Conservation (phyloP, 1,139 yeast species). For the Suhomyces yuchorum region DNA sequence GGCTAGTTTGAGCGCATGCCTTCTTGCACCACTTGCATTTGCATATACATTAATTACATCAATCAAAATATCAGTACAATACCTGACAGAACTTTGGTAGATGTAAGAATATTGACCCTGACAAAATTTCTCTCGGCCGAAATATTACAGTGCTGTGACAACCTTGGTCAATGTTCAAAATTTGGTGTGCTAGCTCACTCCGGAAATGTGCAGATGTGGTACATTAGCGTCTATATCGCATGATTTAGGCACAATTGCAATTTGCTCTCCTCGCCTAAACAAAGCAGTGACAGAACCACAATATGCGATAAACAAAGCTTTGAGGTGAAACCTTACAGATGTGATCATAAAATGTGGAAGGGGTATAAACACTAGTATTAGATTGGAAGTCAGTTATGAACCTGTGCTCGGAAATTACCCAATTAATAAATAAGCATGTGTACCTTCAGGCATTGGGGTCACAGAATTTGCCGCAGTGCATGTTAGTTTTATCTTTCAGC, state of each 20-base stretch:
- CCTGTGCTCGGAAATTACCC: conserved; percentile 2
- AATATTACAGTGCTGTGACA: neutral
- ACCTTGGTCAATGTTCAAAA: neutral
- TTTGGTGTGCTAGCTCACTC: neutral
- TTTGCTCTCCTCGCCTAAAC: neutral
- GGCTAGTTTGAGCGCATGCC: conserved; percentile 2
- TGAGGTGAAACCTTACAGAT: conserved; percentile 2
- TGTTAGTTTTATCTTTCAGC: neutral
- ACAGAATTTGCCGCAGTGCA: conserved; percentile 4
- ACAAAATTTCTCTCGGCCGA: neutral
- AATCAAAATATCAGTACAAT: neutral
- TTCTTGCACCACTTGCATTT: neutral
- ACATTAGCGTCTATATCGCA: conserved; percentile 1
- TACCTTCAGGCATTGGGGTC: conserved; percentile 2
- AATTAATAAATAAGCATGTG: conserved; percentile 2
- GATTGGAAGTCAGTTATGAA: conserved; percentile 2
- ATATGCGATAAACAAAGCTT: neutral
- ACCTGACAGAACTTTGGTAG: neutral
- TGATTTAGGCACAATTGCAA: conserved; percentile 2
- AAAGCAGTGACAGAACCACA: neutral
- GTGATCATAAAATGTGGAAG: conserved; percentile 2
- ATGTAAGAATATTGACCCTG: neutral
- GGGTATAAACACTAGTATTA: conserved; percentile 2
- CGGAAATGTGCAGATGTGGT: conserved; percentile 6
- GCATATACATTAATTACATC: neutral